A percentile compares a stretch with the other conserved stretches of the same genome.
phyloP scores from a whole-genome alignment of 73 alveolate species.

The Paramecium sexaurelia region DNA sequence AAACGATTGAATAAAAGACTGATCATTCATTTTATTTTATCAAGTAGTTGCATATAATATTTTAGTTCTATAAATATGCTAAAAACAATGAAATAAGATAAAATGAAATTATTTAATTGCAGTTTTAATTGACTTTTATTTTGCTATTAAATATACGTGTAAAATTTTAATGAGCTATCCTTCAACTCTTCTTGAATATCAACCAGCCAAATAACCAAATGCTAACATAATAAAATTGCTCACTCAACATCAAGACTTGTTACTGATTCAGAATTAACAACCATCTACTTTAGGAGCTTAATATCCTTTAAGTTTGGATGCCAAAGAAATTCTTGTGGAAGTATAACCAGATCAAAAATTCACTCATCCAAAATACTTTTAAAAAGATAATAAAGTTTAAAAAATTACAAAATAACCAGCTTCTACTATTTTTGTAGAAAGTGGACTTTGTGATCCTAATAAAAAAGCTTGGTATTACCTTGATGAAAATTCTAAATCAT shows the following conservation, averaged over 20 bases:
- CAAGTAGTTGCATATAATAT: background rate
- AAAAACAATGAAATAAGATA: constrained; percentile 11
- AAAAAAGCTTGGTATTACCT: constrained; percentile 42
- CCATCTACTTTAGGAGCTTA: constrained; percentile 11
- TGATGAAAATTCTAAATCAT: constrained; percentile 18
- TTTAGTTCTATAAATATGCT: constrained; percentile 47
- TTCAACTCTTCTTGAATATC: background rate
- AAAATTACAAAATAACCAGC: background rate
- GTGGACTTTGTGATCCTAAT: constrained; percentile 31
- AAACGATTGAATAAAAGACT: background rate
- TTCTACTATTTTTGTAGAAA: constrained; percentile 5
- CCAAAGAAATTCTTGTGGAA: constrained; percentile 20
- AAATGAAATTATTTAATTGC: constrained; percentile 9
- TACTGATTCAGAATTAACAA: background rate
- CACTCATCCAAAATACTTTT: background rate
- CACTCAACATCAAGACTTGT: background rate
- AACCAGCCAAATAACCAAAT: constrained; percentile 10
- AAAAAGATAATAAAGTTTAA: background rate
- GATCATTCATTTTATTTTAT: background rate
- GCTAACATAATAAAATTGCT: background rate
- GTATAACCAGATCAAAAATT: constrained; percentile 11
- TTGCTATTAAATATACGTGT: constrained; percentile 34
- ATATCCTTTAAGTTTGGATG: constrained; percentile 23
- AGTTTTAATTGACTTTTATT: constrained; percentile 13
- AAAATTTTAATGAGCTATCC: background rate